Evolutionary conservation across 1,284 basidiomycete species (phyloP).

Genomic region (Leccinum subspadiceum): DNA sequence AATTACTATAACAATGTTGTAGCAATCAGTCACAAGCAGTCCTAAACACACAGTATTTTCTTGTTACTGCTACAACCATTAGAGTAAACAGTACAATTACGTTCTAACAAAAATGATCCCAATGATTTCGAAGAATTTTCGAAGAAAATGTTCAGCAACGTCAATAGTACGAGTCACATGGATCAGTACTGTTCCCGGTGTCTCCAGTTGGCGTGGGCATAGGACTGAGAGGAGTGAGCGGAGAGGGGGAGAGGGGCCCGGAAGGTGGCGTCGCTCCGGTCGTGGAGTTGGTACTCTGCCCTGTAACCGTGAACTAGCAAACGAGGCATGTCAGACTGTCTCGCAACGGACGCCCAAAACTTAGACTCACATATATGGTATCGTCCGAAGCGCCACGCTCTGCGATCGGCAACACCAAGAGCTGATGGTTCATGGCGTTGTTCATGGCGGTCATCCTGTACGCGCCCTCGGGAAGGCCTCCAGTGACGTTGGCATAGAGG

Average conservation of each 20-base stretch:
- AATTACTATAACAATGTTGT: neutral
- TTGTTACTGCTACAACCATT: constrained; percentile 9
- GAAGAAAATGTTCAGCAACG: neutral
- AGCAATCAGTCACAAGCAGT: neutral
- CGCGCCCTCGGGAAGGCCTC: constrained; percentile 54
- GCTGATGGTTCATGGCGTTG: constrained; percentile 60
- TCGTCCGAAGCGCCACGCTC: constrained; percentile 66
- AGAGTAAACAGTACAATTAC: constrained; percentile 10
- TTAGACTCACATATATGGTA: constrained; percentile 52
- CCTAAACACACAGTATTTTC: neutral
- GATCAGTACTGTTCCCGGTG: constrained; percentile 2
- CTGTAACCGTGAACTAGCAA: constrained; percentile 47
- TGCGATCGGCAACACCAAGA: constrained; percentile 50
- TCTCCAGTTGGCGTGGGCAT: constrained; percentile 1
- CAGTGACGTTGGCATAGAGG: constrained; percentile 53
- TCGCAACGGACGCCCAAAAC: neutral
- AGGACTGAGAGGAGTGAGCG: neutral
- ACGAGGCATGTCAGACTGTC: constrained; percentile 5
- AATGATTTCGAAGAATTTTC: neutral
- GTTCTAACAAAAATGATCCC: neutral
- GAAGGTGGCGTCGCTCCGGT: neutral
- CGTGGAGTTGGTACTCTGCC: neutral
- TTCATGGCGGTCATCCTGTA: constrained; percentile 57
- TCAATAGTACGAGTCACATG: constrained; percentile 1
- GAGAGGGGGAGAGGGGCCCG: neutral